phyloP scores from a whole-genome alignment of 73 alveolate species.

The Breviolum minutum region DNA sequence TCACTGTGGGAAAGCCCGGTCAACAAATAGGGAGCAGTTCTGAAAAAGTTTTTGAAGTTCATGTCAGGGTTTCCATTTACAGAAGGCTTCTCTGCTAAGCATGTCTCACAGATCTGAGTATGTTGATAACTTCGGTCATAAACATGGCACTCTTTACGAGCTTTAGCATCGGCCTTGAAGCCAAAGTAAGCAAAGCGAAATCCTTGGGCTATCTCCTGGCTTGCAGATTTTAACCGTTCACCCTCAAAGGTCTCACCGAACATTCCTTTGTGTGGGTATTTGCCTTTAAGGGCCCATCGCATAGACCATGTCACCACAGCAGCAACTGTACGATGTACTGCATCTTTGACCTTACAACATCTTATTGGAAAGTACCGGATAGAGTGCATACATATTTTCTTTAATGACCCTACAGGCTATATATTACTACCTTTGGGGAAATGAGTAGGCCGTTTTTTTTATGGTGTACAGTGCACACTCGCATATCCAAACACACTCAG shows the following conservation, averaged over 20 bases:
- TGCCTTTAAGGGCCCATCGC: neutral
- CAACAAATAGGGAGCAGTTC: neutral
- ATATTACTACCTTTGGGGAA: too few relatives aligned
- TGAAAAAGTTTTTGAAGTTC: neutral
- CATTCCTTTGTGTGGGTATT: neutral
- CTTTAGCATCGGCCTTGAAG: slow-evolving; percentile 11
- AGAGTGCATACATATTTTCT: too few relatives aligned
- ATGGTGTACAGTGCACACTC: too few relatives aligned
- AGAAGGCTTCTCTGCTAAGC: neutral
- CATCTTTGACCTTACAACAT: too few relatives aligned
- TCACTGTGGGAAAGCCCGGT: neutral
- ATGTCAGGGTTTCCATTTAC: neutral
- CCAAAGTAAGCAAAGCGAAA: slow-evolving; percentile 24
- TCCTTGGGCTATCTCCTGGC: neutral
- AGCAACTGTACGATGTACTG: neutral
- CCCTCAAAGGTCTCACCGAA: neutral
- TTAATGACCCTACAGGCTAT: too few relatives aligned
- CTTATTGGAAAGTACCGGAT: too few relatives aligned
- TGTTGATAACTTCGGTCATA: neutral
- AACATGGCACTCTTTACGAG: neutral
- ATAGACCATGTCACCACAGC: neutral
- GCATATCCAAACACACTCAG: too few relatives aligned
- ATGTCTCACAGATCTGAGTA: slow-evolving; percentile 14
- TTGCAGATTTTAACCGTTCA: neutral
- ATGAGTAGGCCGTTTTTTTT: too few relatives aligned